Evolutionary conservation across 2,329 filamentous ascomycete genomes (phyloP).

Genomic region (Hypocreales sp.): DNA sequence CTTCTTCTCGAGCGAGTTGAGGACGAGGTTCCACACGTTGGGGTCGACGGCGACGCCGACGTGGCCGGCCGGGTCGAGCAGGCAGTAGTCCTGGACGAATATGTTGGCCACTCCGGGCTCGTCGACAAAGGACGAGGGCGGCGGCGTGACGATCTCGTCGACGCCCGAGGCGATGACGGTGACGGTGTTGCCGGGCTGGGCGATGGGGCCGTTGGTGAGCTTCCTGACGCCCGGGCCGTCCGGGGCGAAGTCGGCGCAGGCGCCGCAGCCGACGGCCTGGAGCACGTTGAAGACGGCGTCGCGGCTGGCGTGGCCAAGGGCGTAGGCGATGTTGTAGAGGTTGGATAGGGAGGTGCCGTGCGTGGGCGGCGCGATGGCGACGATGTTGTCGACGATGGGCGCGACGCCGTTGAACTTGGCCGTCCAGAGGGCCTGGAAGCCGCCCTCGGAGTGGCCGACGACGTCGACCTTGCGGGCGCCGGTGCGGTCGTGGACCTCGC

Average conservation of each 20-base stretch:
- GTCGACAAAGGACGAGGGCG: slow-evolving; percentile 5
- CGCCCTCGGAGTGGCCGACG: slow-evolving; percentile 10
- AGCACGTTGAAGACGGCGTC: not conserved
- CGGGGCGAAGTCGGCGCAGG: slow-evolving; percentile 4
- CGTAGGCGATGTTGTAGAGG: slow-evolving; percentile 4
- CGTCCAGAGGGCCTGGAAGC: slow-evolving; percentile 7
- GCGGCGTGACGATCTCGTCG: slow-evolving; percentile 5
- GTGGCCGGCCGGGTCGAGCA: slow-evolving; percentile 4
- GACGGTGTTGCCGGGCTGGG: slow-evolving; percentile 4
- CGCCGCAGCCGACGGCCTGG: slow-evolving; percentile 2
- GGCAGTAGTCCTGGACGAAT: slow-evolving; percentile 6
- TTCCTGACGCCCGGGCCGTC: slow-evolving; percentile 2
- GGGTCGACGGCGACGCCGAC: slow-evolving; percentile 3
- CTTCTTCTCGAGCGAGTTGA: slow-evolving; percentile 5
- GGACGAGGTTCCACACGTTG: slow-evolving; percentile 7
- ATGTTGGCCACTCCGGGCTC: slow-evolving; percentile 6
- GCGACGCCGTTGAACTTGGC: slow-evolving; percentile 6
- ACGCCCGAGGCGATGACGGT: slow-evolving; percentile 4
- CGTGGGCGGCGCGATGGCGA: slow-evolving; percentile 7
- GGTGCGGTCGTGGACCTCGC: slow-evolving; percentile 5
- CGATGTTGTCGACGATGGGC: slow-evolving; percentile 5
- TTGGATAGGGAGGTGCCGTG: slow-evolving; percentile 9
- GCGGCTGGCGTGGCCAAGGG: slow-evolving; percentile 1
- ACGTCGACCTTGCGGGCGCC: slow-evolving; percentile 8
- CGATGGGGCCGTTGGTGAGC: slow-evolving; percentile 5